Evolutionary conservation across 139 green algal species (phyloP).

Genomic region (Closterium sp.): DNA sequence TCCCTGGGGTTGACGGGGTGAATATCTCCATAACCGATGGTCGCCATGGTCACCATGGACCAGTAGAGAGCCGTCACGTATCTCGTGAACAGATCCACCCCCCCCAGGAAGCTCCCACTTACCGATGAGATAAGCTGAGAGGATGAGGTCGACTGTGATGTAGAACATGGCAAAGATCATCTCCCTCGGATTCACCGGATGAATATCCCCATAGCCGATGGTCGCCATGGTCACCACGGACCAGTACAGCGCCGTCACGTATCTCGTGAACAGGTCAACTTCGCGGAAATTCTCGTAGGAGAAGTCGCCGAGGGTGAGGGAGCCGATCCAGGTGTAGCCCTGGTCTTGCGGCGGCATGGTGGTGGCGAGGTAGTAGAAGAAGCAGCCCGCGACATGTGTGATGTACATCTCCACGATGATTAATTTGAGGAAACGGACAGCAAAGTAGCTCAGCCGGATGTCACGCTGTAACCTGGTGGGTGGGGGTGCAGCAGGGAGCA

Average conservation of each 20-base stretch:
- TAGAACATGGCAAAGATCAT: slow-evolving; percentile 25
- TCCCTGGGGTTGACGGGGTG: slow-evolving; percentile 27
- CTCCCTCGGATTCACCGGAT: slow-evolving; percentile 25
- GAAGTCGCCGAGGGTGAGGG: slow-evolving; percentile 20
- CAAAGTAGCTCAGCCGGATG: slow-evolving; percentile 37
- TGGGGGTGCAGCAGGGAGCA: no score
- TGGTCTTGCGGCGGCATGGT: not conserved
- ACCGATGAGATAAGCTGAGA: not conserved
- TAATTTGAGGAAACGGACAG: slow-evolving; percentile 11
- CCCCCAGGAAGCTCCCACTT: slow-evolving; percentile 2
- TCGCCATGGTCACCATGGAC: slow-evolving; percentile 25
- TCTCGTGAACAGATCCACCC: not conserved
- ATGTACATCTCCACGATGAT: slow-evolving; percentile 29
- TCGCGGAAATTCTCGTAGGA: slow-evolving; percentile 31
- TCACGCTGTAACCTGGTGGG: slow-evolving; percentile 11
- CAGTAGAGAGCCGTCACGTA: slow-evolving; percentile 22
- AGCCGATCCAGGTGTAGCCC: slow-evolving; percentile 34
- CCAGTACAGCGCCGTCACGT: slow-evolving; percentile 25
- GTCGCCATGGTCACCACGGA: slow-evolving; percentile 25
- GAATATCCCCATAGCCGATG: slow-evolving; percentile 27
- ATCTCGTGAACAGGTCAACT: slow-evolving; percentile 3
- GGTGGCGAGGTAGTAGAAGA: no score
- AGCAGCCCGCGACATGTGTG: slow-evolving; percentile 25
- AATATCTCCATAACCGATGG: slow-evolving; percentile 27
- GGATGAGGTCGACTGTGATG: slow-evolving; percentile 7